Evolutionary conservation across 352 stramenopile genomes (phyloP).

Genomic region (Peronospora tabacina): DNA sequence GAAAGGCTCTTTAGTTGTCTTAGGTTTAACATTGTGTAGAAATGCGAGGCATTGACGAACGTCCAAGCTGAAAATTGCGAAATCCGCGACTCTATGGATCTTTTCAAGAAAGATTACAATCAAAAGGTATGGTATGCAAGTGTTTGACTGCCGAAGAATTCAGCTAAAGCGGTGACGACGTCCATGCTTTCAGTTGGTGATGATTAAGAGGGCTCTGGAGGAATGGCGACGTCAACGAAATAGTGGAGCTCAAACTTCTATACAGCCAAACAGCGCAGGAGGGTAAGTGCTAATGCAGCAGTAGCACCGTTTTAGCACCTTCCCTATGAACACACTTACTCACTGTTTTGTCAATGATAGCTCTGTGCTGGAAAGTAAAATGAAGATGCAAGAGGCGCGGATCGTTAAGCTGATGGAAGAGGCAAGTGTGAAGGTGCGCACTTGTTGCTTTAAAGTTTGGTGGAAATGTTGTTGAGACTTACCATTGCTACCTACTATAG

Average conservation of each 20-base stretch:
- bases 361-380: conserved; percentile 24
- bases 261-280: conserved; percentile 8
- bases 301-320: neutral
- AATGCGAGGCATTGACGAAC: conserved; percentile 67
- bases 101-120: conserved; percentile 83
- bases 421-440: conserved; percentile 30
- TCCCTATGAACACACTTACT: neutral
- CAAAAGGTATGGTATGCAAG: conserved; percentile 51
- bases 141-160: neutral
- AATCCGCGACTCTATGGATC: conserved; percentile 75
- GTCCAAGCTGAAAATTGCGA: conserved; percentile 69
- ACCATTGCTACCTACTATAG: conserved; percentile 13
- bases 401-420: conserved; percentile 54
- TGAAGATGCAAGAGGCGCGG: conserved; percentile 47
- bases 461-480: neutral
- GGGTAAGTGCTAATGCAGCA: conserved; percentile 7
- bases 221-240: conserved; percentile 73
- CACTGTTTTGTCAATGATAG: conserved; percentile 10
- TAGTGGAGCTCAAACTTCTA: conserved; percentile 9
- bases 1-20: neutral
- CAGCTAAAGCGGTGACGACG: neutral
- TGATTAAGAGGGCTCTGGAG: conserved; percentile 86
- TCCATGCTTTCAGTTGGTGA: conserved; percentile 48
- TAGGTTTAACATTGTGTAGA: conserved; percentile 25
- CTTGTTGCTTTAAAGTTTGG: neutral